Evolutionary conservation across 306 rosid species (phyloP), one percentile per base, ranked within the genome.

Genomic region (Pueraria montana): DNA sequence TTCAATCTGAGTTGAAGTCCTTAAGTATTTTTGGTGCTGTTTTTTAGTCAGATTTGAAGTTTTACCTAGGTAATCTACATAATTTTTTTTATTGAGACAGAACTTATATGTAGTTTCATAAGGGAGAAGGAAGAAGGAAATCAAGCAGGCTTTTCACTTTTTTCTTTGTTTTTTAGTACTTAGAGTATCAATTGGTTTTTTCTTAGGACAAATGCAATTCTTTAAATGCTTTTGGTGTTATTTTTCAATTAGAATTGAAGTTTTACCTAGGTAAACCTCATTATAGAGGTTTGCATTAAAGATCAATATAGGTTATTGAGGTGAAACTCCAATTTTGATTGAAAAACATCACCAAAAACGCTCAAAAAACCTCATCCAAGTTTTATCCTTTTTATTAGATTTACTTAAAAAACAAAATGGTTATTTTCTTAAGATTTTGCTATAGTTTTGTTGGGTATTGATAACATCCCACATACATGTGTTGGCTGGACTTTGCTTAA

Each of bases 141-240:
- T 62, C 68, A 12, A 61, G 3, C 2, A 23, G 8, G 27, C 63
- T 24, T 11, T 1, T 55, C 14, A 1, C n/a, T n/a, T 32, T 65
- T 71, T 23, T 16, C 20, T 13, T 20, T 23, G 2, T 48, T 7
- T 49, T 59, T 59, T 23, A 58, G 12, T 21, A 53, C 61, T 53
- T n/a, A 21, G 49, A 1, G 48, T 72, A 11, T 65, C 81, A 77
- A 73, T 72, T 73, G 21, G 16, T 82, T 55, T 71, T 53, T 56
- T 45, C 10, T 56, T 11, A 4, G 63, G 26, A 18, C 63, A 20
- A 3, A 58, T 23, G 65, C 65, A 56, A 3, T 56, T 20, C 63
- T 59, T 59, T 52, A 52, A 13, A 61, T 61, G 18, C 4, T 61
- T 59, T 24, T 27, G 67, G 10, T 59, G 18, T 26, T 61, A 61